These are phyloP conservation scores for Tuber magnatum DNA, from an alignment of 495 filamentous ascomycete genomes.

Conservation along the genomic window DNA sequence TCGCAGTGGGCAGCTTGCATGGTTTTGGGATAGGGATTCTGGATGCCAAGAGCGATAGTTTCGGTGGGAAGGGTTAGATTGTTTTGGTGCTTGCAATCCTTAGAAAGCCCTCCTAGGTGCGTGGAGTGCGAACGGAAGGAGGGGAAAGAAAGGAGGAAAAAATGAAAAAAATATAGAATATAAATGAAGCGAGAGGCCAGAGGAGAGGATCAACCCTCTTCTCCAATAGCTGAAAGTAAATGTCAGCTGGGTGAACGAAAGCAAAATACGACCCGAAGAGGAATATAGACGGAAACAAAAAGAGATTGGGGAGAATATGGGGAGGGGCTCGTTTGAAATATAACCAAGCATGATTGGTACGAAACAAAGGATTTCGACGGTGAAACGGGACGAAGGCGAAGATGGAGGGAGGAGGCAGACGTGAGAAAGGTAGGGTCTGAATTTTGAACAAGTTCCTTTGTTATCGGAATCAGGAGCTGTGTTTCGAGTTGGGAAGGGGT, in stretches of 20 bases:
- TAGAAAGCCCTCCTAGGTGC: neutral
- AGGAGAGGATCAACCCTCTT: neutral
- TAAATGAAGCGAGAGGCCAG: neutral
- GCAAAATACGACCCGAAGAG: neutral
- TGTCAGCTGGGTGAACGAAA: neutral
- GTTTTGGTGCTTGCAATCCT: conserved; percentile 1
- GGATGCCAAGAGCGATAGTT: neutral
- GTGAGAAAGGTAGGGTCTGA: neutral
- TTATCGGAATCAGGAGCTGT: neutral
- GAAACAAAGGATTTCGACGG: neutral
- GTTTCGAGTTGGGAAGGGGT: neutral
- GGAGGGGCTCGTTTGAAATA: neutral
- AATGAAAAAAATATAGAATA: neutral
- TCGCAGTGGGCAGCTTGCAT: neutral
- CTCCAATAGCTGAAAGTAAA: neutral
- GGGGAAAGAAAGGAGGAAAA: neutral
- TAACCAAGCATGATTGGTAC: neutral
- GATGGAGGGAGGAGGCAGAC: neutral
- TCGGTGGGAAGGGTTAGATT: neutral
- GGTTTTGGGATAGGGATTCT: neutral
- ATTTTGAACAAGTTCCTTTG: neutral
- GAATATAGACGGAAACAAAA: neutral
- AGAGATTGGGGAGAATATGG: neutral
- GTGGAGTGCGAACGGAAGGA: neutral
- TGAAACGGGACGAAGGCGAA: neutral